phyloP scores from a whole-genome alignment of 2,329 filamentous ascomycete genomes.

The Pleomassaria siparia region DNA sequence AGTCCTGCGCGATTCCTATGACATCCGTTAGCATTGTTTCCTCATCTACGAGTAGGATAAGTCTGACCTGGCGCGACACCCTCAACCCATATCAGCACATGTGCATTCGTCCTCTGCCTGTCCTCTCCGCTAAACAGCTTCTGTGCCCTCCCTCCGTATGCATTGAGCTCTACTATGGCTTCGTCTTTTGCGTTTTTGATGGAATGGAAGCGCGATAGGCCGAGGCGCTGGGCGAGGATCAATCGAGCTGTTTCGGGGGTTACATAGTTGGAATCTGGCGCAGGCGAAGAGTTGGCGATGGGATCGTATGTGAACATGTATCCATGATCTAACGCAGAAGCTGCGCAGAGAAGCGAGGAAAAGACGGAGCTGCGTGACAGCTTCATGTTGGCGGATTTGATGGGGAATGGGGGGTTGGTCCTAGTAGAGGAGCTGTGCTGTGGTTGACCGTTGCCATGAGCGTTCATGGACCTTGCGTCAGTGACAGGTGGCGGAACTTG shows the following conservation, averaged over 20 bases:
- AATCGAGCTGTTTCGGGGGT: constrained; percentile 50
- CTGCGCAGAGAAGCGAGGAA: constrained; percentile 46
- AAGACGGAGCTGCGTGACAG: constrained; percentile 43
- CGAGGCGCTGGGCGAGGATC: constrained; percentile 54
- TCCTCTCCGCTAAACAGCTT: constrained; percentile 43
- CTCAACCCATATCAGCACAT: constrained; percentile 45
- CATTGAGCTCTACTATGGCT: constrained; percentile 50
- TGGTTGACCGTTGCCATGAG: constrained; percentile 22
- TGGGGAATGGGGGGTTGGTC: constrained; percentile 20
- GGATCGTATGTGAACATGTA: constrained; percentile 43
- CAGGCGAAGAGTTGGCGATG: constrained; percentile 8
- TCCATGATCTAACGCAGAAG: constrained; percentile 33
- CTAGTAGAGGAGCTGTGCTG: constrained; percentile 16
- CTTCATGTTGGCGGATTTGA: constrained; percentile 46
- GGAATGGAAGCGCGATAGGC: constrained; percentile 52
- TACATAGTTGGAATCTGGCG: constrained; percentile 27
- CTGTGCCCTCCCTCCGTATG: constrained; percentile 45
- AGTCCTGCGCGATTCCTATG: too few species aligned
- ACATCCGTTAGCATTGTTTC: constrained; percentile 19
- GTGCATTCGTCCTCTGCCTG: constrained; percentile 21
- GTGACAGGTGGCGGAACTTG: background rate
- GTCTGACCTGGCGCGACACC: constrained; percentile 40
- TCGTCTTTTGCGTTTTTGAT: constrained; percentile 44
- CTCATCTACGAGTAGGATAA: background rate
- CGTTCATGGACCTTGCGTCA: constrained; percentile 10